Conservation (phyloP, 2,329 filamentous ascomycete species). For the Cucurbitaria berberidis region DNA sequence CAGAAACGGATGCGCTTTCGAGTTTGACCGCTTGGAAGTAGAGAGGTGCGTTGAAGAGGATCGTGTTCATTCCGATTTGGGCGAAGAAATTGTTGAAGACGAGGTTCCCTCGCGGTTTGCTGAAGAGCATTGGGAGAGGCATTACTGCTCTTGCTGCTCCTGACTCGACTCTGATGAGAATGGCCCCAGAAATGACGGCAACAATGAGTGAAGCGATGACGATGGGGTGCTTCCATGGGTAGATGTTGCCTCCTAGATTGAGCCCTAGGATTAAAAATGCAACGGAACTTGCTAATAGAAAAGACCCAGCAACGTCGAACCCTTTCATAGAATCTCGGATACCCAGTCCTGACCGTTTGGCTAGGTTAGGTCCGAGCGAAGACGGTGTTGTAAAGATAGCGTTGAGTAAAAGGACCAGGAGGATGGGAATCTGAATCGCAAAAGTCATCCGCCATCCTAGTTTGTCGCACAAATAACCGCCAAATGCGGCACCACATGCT, state of each 20-base stretch:
- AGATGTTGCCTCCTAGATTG: slow-evolving; percentile 61
- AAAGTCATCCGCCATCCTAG: slow-evolving; percentile 78
- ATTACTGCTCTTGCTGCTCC: slow-evolving; percentile 54
- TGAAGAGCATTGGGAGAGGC: slow-evolving; percentile 56
- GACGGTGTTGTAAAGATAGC: slow-evolving; percentile 53
- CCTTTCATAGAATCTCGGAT: slow-evolving; percentile 53
- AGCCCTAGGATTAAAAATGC: slow-evolving; percentile 58
- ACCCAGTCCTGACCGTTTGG: slow-evolving; percentile 50
- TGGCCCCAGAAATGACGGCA: slow-evolving; percentile 47
- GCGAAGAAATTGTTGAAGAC: slow-evolving; percentile 61
- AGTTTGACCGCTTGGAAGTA: slow-evolving; percentile 63
- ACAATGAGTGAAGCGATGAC: slow-evolving; percentile 55
- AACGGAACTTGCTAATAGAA: slow-evolving; percentile 55
- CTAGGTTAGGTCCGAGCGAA: slow-evolving; percentile 54
- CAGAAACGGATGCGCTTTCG: slow-evolving; percentile 71
- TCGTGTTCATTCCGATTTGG: slow-evolving; percentile 58
- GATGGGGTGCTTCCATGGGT: slow-evolving; percentile 59
- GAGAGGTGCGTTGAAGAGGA: slow-evolving; percentile 74
- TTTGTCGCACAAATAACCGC: slow-evolving; percentile 71
- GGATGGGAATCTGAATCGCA: slow-evolving; percentile 58
- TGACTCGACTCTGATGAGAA: slow-evolving; percentile 52
- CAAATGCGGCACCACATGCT: slow-evolving; percentile 68
- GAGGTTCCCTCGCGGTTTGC: slow-evolving; percentile 55
- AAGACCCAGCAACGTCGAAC: slow-evolving; percentile 58
- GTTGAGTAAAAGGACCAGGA: slow-evolving; percentile 54